Evolutionary conservation across 164 flowering plant species (phyloP).

Genomic region (Vitis cinerea): DNA sequence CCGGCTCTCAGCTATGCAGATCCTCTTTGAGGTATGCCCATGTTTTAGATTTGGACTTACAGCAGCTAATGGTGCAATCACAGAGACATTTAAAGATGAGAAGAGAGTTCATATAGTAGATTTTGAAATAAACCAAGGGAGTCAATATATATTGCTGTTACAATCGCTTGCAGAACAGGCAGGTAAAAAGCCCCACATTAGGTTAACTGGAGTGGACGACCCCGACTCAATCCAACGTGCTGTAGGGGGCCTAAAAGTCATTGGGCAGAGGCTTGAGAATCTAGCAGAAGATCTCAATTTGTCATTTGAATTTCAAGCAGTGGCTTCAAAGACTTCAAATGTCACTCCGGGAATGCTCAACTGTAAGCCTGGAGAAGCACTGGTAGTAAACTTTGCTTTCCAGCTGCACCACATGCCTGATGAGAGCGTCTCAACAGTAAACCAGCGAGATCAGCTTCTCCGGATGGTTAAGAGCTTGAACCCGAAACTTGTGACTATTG

Average conservation of each 20-base stretch:
- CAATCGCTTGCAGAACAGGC: slow-evolving; percentile 55
- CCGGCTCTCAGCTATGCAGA: slow-evolving; percentile 95
- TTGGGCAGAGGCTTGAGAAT: slow-evolving; percentile 73
- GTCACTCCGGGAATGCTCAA: slow-evolving; percentile 67
- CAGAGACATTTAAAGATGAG: slow-evolving; percentile 71
- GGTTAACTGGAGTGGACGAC: slow-evolving; percentile 92
- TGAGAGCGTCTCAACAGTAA: slow-evolving; percentile 92
- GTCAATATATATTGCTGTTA: slow-evolving; percentile 78
- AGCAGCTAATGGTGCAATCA: slow-evolving; percentile 90
- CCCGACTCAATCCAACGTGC: slow-evolving; percentile 89
- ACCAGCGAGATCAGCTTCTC: slow-evolving; percentile 81
- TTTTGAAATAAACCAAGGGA: slow-evolving; percentile 95
- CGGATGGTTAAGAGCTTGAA: slow-evolving; percentile 79
- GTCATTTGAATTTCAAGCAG: slow-evolving; percentile 71
- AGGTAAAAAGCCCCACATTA: slow-evolving; percentile 53
- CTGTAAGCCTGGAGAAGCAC: slow-evolving; percentile 60
- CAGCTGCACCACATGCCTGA: slow-evolving; percentile 99
- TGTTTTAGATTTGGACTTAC: slow-evolving; percentile 92
- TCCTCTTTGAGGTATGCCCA: slow-evolving; percentile 94
- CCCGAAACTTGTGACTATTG: slow-evolving; percentile 90
- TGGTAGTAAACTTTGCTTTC: slow-evolving; percentile 89
- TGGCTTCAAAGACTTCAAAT: slow-evolving; percentile 53
- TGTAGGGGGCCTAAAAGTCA: slow-evolving; percentile 69
- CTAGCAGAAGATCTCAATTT: slow-evolving; percentile 59
- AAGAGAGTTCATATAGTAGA: slow-evolving; percentile 78